Evolutionary conservation across 345 rosid genomes (phyloP).

Genomic region (Bretschneidera sinensis): DNA sequence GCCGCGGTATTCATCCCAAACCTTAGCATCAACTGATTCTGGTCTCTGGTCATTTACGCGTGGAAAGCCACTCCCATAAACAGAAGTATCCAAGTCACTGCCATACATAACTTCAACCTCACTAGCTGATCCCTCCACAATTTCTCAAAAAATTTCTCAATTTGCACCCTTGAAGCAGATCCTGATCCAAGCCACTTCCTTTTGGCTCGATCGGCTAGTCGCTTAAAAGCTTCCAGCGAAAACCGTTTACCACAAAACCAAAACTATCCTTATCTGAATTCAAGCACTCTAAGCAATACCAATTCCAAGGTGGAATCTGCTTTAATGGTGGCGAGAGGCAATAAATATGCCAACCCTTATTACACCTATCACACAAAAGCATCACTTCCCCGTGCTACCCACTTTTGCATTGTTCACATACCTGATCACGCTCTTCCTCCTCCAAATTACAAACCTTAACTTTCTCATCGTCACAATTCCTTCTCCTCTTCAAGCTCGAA

Average conservation of each 20-base stretch:
- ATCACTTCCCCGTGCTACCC: conserved; percentile 90
- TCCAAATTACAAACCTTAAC: conserved; percentile 31
- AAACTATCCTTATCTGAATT: conserved; percentile 85
- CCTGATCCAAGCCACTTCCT: conserved; percentile 89
- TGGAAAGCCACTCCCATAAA: conserved; percentile 91
- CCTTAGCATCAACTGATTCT: conserved; percentile 48
- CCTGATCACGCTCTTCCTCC: conserved; percentile 57
- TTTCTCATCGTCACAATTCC: conserved; percentile 29
- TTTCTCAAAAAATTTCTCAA: conserved; percentile 94
- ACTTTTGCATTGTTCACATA: conserved; percentile 81
- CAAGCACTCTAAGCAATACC: conserved; percentile 95
- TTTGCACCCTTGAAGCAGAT: conserved; percentile 53
- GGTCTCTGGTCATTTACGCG: conserved; percentile 61
- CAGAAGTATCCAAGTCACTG: conserved; percentile 90
- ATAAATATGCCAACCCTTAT: conserved; percentile 96
- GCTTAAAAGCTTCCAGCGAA: conserved; percentile 67
- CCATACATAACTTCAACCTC: conserved; percentile 94
- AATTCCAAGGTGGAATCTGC: conserved; percentile 82
- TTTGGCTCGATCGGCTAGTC: conserved; percentile 80
- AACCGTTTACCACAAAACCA: conserved; percentile 85
- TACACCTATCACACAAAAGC: conserved; percentile 94
- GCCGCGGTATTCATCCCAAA: conserved; percentile 74
- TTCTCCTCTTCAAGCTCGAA: conserved; percentile 46
- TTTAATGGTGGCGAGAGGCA: conserved; percentile 88
- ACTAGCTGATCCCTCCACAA: conserved; percentile 81